Evolutionary conservation across 305 asterid genomes (phyloP), one percentile per base, ranked within the genome.

Genomic region (Fraxinus latifolia): DNA sequence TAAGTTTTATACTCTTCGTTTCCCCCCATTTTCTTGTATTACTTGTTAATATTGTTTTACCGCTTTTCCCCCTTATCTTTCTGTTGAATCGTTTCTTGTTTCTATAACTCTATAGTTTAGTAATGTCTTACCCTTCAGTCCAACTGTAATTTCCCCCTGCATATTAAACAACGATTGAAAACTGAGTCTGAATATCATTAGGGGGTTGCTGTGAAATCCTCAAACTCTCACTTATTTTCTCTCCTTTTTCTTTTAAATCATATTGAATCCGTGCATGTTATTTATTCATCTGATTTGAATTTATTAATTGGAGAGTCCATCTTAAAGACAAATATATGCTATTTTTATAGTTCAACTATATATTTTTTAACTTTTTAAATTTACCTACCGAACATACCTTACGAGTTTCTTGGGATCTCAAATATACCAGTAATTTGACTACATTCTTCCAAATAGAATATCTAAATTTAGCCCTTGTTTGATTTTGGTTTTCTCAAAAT

Each of bases 301-400:
- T 71, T 12, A 27, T 79, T 81, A 77, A 50, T 68, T 58, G 77
- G 42, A 34, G 31, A 62, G 68, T 82, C 19, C 25, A 29, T 62
- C 78, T 73, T 8, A 73, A 76, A 75, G 81, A 77, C 21, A 37
- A 81, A 79, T 7, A 27, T 77, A 27, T 77, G 82, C 47, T 62
- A n/a, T 76, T 36, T 53, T 42, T 42, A 0, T 60, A 39, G 23
- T 31, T 72, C 34, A 4, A 65, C 67, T 74, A n/a, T 31, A 44
- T 77, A 7, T 80, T 55, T 62, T 68, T 68, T 7, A 5, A 36
- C 70, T 75, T 77, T 21, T 21, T 60, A 74, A 74, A 32, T 74
- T 80, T 31, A 65, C 81, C 36, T 17, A 4, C 74, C 47, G 71
- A 72, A 5, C 32, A 68, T 25, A 32, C 50, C 50, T 19, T 80